Evolutionary conservation across 805 yeast species (phyloP), one percentile per base, ranked within the genome.

Genomic region (Lipomyces spencermartinsiae): DNA sequence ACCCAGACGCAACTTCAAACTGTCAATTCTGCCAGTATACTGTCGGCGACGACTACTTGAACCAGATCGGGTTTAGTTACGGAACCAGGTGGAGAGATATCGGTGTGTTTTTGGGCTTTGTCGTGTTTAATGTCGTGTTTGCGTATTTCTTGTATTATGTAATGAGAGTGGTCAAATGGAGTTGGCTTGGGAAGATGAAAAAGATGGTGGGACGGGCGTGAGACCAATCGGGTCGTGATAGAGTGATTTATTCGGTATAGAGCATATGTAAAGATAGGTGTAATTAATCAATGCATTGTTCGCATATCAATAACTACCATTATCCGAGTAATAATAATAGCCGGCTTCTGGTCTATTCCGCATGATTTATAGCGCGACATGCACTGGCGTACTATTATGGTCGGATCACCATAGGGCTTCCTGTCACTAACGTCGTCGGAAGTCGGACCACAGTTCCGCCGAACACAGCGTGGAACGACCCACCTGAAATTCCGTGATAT

Each of bases 21-120:
- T 92, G 97, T 80, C 71, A 78, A 9, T 89, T 80, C 80, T 91
- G 97, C 79, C 79, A 86, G 43, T 80, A 85, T 73, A 71, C 79
- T 19, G 73, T 77, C 29, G 90, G 94, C 33, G 86, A 91, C 76
- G 82, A 80, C 4, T 92, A 81, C 77, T 85, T 92, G 78, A 78
- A 70, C 0, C 68, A 76, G 0, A 72, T 81, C 31, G 71, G 68
- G 14, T 71, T 80, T 6, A 60, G 71, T 22, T 77, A 77, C 61
- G 49, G 66, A 59, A 71, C 80, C 65, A 79, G 80, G 72, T 86
- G 90, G 88, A 82, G 89, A 78, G 81, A 87, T 75, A 81, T 81
- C 74, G 91, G 90, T 73, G 81, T 87, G 46, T 83, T 83, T 73
- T 75, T 83, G 66, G 83, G 82, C 54, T 87, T 79, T 73, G 82